A percentile compares a stretch with the other conserved stretches of the same genome.
These are phyloP conservation scores for Citrus medica DNA, from an alignment of 345 rosid species.

Conservation along the genomic window DNA sequence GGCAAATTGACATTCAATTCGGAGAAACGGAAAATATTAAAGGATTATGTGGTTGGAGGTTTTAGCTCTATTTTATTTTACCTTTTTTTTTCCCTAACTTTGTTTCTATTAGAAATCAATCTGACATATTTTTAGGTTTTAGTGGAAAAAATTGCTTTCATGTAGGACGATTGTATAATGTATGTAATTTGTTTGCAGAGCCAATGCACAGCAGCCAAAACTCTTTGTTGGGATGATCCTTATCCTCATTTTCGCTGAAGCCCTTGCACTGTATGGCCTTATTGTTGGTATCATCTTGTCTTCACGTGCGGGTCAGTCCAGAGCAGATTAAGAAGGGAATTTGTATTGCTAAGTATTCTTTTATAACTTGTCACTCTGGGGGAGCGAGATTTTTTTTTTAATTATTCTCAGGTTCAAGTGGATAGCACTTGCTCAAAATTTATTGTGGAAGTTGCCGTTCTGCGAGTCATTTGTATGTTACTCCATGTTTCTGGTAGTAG, in stretches of 20 bases:
- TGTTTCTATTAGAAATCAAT: neutral
- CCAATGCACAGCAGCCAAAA: slow-evolving; percentile 92
- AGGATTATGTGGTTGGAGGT: neutral
- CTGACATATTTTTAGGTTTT: too few species aligned
- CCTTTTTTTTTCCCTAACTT: neutral
- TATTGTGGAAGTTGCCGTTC: slow-evolving; percentile 15
- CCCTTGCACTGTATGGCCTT: slow-evolving; percentile 81
- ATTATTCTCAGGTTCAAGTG: slow-evolving; percentile 7
- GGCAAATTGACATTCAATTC: neutral
- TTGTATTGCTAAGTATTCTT: slow-evolving; percentile 22
- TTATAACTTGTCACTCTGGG: neutral
- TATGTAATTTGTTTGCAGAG: slow-evolving; percentile 36
- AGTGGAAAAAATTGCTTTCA: neutral
- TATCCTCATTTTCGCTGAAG: slow-evolving; percentile 90
- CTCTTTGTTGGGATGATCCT: slow-evolving; percentile 94
- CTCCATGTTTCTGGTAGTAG: slow-evolving; percentile 20
- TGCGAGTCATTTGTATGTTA: slow-evolving; percentile 19
- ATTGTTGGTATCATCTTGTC: slow-evolving; percentile 93
- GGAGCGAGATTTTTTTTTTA: slow-evolving; percentile 1
- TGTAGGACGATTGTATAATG: neutral
- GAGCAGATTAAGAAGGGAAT: slow-evolving; percentile 57
- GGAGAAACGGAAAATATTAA: neutral
- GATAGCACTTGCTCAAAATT: slow-evolving; percentile 14
- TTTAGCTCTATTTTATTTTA: neutral
- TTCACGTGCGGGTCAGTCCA: slow-evolving; percentile 91